Base-by-base conservation (phyloP, 2,329 filamentous ascomycete species). In the Clarireedia monteithiana region DNA sequence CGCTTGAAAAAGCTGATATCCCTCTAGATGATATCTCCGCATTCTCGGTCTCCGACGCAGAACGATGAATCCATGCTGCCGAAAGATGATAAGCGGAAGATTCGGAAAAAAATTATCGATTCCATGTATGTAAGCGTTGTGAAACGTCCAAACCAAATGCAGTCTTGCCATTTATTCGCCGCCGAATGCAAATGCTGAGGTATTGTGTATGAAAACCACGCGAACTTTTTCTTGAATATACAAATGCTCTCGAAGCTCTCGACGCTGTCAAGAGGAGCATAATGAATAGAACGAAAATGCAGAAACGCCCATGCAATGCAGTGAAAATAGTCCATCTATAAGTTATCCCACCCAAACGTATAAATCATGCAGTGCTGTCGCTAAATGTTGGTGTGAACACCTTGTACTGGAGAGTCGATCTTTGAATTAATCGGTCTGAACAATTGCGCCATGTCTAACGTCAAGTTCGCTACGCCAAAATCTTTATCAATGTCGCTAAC, bases 381-480 rank as follows among this genome's bases (percentile, higher is more conserved):
- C 23, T 59, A 61, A 52, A 64, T 64, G 50, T 62, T 64, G 55
- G 62, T 68, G 58, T 67, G 63, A 58, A 66, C 66, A 62, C 63
- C 62, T 56, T 64, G 57, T 23, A 66, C 63, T n/a, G 66, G 64
- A 53, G 65, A 71, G 68, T 73, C 61, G 73, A 70, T 59, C 69
- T 70, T 64, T 50, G 59, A 74, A 71, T 64, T 80, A 67, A 76
- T 74, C 15, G 85, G 84, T 65, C 78, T 82, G 69, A 89, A 89
- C 50, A 90, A 75, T 63, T 83, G 76, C 66, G 82, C 82, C 84
- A 89, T 87, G 70, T 89, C 81, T 59, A 89, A 74, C 6, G 82
- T 86, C 62, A 86, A 74, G 67, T 86, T 79, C 61, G 75, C 74
- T 42, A 81, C 73, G 6, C 82, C 85, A 66, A 84, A 89, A 57